Base-by-base conservation (phyloP, 73 alveolate genomes). In the Paramecium sonneborni region DNA sequence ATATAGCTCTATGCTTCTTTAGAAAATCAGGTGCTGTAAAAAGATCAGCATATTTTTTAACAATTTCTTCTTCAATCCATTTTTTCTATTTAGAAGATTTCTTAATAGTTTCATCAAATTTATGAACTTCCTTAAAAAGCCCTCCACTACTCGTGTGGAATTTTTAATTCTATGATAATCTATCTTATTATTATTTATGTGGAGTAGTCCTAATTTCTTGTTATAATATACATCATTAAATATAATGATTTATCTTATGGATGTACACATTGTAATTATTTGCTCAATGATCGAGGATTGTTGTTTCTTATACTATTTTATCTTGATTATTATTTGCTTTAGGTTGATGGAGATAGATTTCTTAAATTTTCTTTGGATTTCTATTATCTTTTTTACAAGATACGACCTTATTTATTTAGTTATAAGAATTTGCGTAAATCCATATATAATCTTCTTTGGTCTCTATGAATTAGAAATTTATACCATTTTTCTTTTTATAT, bases 61-160 rank as follows among this genome's bases (percentile, higher is more conserved):
- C 55, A 43, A 79, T 79, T 18, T 79, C 90, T 21, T 79, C 90
- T 79, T 79, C 90, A 43, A 76, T 74, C 84, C 84, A 62, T 28
- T 62, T 62, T 62, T 62, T 62, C 11, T 62, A 30, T 3, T 30
- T 26, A 23, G 9, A 1, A 3, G 84, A n/a, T 62, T 26, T 32
- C 24, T 18, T 52, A 1, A 18, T 52, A 0, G 68, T 52, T 52
- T 52, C 68, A n/a, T 52, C 68, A n/a, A 52, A 52, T 3, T 5
- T 52, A n/a, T 52, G 18, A 52, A 52, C 68, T 52, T 52, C 68
- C 18, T 52, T 18, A 52, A 52, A 52, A 23, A 52, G 18, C 7
- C 68, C 68, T 52, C 68, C 68, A 52, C 68, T 52, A 52, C 32
- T 52, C 2, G 68, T 52, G 32, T 52, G 68, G 3, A 52, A 52